Evolutionary conservation across 139 green algal genomes (phyloP), one percentile per base, ranked within the genome.

Genomic region (Diplosphaera chodatii): DNA sequence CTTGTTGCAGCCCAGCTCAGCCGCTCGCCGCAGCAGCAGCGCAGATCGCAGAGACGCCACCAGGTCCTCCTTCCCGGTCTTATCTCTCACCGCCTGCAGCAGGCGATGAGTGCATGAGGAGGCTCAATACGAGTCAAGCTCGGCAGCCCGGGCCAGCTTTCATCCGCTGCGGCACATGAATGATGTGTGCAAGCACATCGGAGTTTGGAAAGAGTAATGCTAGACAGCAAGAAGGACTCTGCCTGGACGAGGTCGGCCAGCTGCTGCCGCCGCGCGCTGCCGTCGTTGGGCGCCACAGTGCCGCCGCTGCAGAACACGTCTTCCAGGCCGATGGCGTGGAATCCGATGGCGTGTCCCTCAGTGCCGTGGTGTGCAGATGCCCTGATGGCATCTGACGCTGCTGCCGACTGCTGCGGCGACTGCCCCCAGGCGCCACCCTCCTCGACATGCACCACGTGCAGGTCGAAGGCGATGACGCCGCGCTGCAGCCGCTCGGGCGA

Each of bases 21-120:
- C 37, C 0, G 85, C 83, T 1, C 66, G 34, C 13, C 66, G 48
- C 13, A 81, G 76, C 69, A 95, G 77, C 73, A 91, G 74, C 4
- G 65, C 40, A 20, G 70, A n/a, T 22, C 83, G 79, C 72, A 95
- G 77, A 63, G 79, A n/a, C 10, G n/a, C 34, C 13, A 86, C 31
- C 20, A 95, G 40, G 69, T 95, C 90, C 59, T 90, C 82, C 1
- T 74, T 68, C 5, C 83, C 90, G 22, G 90, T 94, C 40, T 72
- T 22, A 41, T 95, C 90, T 1, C 29, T 2, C 32, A 92, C 82
- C 5, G 73, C 63, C 77, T 85, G 71, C 32, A n/a, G 10, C 10
- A 30, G 65, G 30, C 3, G 32, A 30, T 29, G 8, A n/a, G 22
- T 32, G 32, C 31, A 6, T 23, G 23, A 3, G 10, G 10, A 59